A percentile compares a stretch with the other conserved stretches of the same genome.
These are phyloP conservation scores for Verbascum thapsus DNA, from an alignment of 257 asterid species.

Conservation along the genomic window DNA sequence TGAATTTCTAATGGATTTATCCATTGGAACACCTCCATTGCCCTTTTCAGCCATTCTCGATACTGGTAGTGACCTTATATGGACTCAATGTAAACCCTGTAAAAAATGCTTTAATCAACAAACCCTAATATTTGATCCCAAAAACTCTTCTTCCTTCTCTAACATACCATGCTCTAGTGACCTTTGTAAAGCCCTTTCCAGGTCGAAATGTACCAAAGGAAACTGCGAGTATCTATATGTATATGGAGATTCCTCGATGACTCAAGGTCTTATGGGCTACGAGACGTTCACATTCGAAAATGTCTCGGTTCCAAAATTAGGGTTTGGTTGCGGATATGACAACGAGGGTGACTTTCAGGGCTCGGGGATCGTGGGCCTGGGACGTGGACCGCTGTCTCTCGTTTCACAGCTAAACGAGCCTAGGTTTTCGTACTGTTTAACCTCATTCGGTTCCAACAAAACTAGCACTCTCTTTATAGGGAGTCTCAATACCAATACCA, in stretches of 20 bases:
- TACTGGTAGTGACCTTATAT: constrained; percentile 69
- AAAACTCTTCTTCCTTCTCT: constrained; percentile 48
- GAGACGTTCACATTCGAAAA: constrained; percentile 55
- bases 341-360: constrained; percentile 48
- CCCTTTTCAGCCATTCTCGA: constrained; percentile 59
- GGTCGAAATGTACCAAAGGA: constrained; percentile 33
- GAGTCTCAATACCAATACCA: constrained; percentile 32
- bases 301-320: constrained; percentile 37
- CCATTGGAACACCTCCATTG: constrained; percentile 59
- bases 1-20: constrained; percentile 54
- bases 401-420: constrained; percentile 60
- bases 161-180: constrained; percentile 39
- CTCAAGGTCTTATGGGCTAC: constrained; percentile 46
- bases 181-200: constrained; percentile 45
- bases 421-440: constrained; percentile 53
- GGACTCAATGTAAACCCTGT: constrained; percentile 83
- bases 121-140: constrained; percentile 60
- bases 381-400: constrained; percentile 60
- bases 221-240: constrained; percentile 47
- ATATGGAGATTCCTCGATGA: constrained; percentile 49
- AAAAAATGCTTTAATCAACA: constrained; percentile 50
- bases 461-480: constrained; percentile 54
- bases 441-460: constrained; percentile 40
- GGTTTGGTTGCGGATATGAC: constrained; percentile 58
- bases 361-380: constrained; percentile 60